Conservation (phyloP, 2,329 filamentous ascomycete species). For the Verticillium nubilum region DNA sequence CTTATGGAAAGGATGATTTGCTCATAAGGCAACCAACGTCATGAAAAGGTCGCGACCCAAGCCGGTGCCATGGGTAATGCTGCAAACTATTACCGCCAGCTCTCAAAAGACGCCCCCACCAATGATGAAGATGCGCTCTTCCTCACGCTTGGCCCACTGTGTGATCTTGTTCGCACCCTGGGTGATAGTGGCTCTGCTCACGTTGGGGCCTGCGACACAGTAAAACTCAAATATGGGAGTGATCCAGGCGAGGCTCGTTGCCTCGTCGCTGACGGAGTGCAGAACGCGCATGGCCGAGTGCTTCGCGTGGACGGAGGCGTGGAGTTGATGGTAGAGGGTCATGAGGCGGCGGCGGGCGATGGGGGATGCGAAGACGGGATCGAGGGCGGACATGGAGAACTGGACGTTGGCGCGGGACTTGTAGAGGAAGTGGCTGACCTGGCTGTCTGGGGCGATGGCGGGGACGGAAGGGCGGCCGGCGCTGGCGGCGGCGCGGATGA, state of each 20-base stretch:
- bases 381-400: conserved; percentile 83
- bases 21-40: not conserved
- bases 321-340: conserved; percentile 78
- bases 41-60: not conserved
- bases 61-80: not conserved
- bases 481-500: conserved; percentile 67
- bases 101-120: conserved; percentile 79
- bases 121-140: conserved; percentile 93
- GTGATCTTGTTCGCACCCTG: conserved; percentile 85
- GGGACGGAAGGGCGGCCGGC: conserved; percentile 65
- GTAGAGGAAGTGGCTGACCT: conserved; percentile 88
- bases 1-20: not conserved
- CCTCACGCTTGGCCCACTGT: conserved; percentile 86
- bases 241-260: conserved; percentile 81
- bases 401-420: conserved; percentile 94
- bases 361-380: conserved; percentile 56
- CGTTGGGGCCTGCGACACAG: conserved; percentile 78
- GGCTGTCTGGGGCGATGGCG: conserved; percentile 74
- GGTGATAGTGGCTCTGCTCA: conserved; percentile 61
- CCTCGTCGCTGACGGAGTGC: conserved; percentile 69
- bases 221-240: conserved; percentile 92
- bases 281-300: conserved; percentile 82
- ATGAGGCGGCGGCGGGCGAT: conserved; percentile 68
- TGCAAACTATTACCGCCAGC: too few species aligned
- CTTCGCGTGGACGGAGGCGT: conserved; percentile 78